These are phyloP conservation scores for sweet orange (Citrus sinensis) DNA, from an alignment of 345 rosid species.

Conservation along the genomic window DVS_A1.0 CM039164.1:758501-759000, in stretches of 20 bases:
- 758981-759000: slow-evolving; percentile 66
- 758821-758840: neutral
- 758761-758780: neutral
- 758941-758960: slow-evolving; percentile 81
- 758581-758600: slow-evolving; percentile 8
- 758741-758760: neutral
- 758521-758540: slow-evolving; percentile 72
- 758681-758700: neutral
- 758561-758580: slow-evolving; percentile 84
- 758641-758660: neutral
- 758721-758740: neutral
- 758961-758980: slow-evolving; percentile 83
- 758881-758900: slow-evolving; percentile 44
- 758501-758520: slow-evolving; percentile 78
- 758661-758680: neutral
- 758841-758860: neutral
- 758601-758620: neutral
- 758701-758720: neutral
- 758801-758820: neutral
- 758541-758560: slow-evolving; percentile 90
- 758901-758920: slow-evolving; percentile 88
- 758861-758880: neutral
- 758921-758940: slow-evolving; percentile 74
- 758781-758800: neutral
- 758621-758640: neutral